phyloP scores from a whole-genome alignment of 345 rosid species.

The Lepidium sativum region DNA sequence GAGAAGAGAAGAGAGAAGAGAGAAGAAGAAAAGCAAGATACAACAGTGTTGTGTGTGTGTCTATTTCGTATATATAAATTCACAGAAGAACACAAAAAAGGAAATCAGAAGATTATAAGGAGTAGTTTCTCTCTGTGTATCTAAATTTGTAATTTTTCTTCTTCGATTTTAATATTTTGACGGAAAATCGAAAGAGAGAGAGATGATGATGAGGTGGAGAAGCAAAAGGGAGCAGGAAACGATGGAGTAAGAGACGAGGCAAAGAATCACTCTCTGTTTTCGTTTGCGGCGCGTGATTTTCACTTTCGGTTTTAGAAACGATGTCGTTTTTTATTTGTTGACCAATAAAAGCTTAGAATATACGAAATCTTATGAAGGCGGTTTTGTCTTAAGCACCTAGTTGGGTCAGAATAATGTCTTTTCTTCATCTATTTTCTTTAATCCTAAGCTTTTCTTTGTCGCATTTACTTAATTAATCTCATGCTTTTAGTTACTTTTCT shows the following conservation, averaged over 20 bases:
- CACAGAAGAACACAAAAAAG: not conserved
- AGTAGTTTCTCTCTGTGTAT: not conserved
- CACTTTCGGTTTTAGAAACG: not conserved
- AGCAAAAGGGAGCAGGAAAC: conserved; percentile 28
- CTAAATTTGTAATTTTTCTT: no score
- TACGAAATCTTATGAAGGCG: conserved; percentile 27
- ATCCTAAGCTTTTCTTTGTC: conserved; percentile 11
- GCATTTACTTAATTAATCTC: not conserved
- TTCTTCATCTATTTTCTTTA: not conserved
- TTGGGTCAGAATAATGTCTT: no score
- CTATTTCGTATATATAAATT: conserved; percentile 9
- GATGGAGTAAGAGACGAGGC: conserved; percentile 37
- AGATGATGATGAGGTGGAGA: conserved; percentile 24
- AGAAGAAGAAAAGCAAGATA: conserved; percentile 11
- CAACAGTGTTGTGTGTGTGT: conserved; percentile 8
- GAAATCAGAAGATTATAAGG: not conserved
- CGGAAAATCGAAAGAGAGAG: no score
- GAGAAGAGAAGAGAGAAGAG: no score
- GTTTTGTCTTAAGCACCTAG: conserved; percentile 27
- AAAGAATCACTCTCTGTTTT: conserved; percentile 34
- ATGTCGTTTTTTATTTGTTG: conserved; percentile 16
- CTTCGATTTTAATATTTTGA: no score
- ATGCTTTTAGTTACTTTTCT: not conserved
- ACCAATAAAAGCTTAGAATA: conserved; percentile 20
- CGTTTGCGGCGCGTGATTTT: not conserved